These are phyloP conservation scores for Dalechampia spathulata DNA, from an alignment of 441 rosid genomes.

Conservation along the genomic window DNA sequence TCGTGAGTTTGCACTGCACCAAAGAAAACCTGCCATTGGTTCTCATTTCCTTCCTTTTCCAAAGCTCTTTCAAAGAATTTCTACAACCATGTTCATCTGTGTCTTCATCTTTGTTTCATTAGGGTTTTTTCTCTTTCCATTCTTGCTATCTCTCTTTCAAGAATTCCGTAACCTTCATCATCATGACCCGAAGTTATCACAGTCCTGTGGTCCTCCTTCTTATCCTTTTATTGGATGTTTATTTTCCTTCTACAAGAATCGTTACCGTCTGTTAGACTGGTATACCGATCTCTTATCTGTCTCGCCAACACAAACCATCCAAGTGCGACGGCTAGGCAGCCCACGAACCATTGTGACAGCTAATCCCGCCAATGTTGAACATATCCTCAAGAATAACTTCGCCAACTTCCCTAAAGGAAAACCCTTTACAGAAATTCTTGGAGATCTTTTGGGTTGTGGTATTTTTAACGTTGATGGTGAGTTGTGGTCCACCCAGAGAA, in stretches of 20 bases:
- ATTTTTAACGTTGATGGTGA: conserved; percentile 71
- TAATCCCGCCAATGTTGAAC: conserved; percentile 56
- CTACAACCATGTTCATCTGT: conserved; percentile 26
- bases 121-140: conserved; percentile 23
- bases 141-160: conserved; percentile 9
- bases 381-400: conserved; percentile 62
- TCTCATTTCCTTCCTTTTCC: no score
- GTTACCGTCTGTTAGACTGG: conserved; percentile 60
- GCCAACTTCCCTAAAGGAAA: conserved; percentile 69
- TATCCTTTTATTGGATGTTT: conserved; percentile 67
- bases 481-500: conserved; percentile 60
- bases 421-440: conserved; percentile 67
- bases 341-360: conserved; percentile 60
- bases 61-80: no score
- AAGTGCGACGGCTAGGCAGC: conserved; percentile 43
- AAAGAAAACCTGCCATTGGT: no score
- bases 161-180: neutral
- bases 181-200: neutral
- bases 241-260: conserved; percentile 51
- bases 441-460: conserved; percentile 71
- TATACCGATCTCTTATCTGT: conserved; percentile 51
- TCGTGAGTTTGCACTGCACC: no score
- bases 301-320: conserved; percentile 51
- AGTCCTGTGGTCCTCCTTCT: conserved; percentile 34
- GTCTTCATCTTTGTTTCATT: conserved; percentile 15